Conservation (phyloP, 1,139 yeast genomes). For the Chernovozyma aurita region DNA sequence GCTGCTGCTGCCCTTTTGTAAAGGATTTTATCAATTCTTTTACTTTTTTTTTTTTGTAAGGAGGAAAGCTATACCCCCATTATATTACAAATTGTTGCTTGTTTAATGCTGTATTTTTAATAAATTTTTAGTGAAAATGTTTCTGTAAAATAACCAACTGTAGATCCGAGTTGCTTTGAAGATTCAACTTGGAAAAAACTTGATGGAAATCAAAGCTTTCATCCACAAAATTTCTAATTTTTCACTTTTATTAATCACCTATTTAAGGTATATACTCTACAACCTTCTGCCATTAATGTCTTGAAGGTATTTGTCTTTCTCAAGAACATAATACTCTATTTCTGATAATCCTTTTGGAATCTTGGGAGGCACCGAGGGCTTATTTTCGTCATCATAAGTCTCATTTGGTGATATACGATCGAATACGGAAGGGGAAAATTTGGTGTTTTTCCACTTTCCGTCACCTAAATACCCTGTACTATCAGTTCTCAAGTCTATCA, state of each 20-base stretch:
- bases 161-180: no score
- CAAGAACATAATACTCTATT: conserved; percentile 44
- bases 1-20: conserved; percentile 9
- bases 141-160: no score
- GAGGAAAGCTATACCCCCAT: background rate
- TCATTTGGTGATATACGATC: conserved; percentile 25
- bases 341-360: conserved; percentile 49
- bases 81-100: conserved; percentile 1
- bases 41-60: background rate
- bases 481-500: conserved; percentile 21
- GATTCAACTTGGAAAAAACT: no score
- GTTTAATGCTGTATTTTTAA: conserved; percentile 7
- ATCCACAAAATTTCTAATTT: no score
- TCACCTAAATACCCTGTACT: conserved; percentile 36
- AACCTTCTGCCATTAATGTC: conserved; percentile 39
- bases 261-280: conserved; percentile 7
- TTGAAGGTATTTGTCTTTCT: conserved; percentile 38
- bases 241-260: background rate
- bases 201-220: no score
- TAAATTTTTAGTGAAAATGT: background rate
- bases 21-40: no score
- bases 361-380: conserved; percentile 51
- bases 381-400: conserved; percentile 22
- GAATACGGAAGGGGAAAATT: conserved; percentile 41
- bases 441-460: conserved; percentile 26